phyloP scores from a whole-genome alignment of 306 rosid species.

The Corylus heterophylla region DNA sequence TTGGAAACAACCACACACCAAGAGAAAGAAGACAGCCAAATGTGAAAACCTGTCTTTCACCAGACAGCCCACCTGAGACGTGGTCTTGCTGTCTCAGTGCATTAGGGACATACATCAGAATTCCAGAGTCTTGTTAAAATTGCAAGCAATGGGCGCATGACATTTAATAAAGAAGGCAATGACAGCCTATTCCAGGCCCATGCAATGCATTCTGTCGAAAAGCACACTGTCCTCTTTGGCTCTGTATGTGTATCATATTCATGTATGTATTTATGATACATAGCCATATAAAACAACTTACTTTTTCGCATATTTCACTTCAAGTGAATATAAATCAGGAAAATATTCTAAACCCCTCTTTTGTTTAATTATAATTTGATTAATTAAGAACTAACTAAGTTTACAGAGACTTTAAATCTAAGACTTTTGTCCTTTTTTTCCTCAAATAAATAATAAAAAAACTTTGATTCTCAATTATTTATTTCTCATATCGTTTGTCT shows the following conservation, averaged over 20 bases:
- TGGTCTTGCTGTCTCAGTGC: slow-evolving; percentile 15
- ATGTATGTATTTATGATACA: background rate
- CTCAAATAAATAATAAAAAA: no score
- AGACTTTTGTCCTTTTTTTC: no score
- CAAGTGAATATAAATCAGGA: no score
- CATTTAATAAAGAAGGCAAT: slow-evolving; percentile 7
- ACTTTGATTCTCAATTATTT: no score
- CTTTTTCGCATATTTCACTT: no score
- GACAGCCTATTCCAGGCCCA: slow-evolving; percentile 17
- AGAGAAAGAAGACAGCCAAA: background rate
- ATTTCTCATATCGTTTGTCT: no score
- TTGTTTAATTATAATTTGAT: no score
- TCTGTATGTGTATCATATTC: background rate
- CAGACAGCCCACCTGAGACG: slow-evolving; percentile 22
- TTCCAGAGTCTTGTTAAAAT: background rate
- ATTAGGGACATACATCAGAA: background rate
- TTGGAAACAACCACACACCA: slow-evolving; percentile 25
- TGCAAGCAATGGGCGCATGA: background rate
- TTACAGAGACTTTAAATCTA: no score
- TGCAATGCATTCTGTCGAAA: background rate
- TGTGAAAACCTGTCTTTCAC: slow-evolving; percentile 19
- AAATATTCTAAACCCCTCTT: no score
- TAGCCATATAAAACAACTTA: no score
- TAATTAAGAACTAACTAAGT: no score
- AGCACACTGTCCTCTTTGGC: slow-evolving; percentile 11